Conservation (phyloP, 1,284 basidiomycete species). For the Coniferiporia sulphurascens region DNA sequence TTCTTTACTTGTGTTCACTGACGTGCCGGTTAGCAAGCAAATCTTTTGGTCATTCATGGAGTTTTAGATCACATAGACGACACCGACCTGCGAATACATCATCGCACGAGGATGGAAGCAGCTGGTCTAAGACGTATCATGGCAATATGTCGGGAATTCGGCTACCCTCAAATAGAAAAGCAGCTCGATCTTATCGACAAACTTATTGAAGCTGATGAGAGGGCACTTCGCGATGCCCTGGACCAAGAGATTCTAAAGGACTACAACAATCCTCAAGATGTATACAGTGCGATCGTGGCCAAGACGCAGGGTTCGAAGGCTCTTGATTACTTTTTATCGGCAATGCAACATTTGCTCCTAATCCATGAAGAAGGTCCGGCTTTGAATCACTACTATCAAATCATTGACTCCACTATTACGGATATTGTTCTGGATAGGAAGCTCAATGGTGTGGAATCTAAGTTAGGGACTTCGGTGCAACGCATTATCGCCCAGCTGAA, state of each 20-base stretch:
- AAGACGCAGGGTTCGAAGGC: slow-evolving; percentile 77
- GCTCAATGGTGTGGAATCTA: slow-evolving; percentile 76
- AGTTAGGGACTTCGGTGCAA: slow-evolving; percentile 88
- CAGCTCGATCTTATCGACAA: slow-evolving; percentile 67
- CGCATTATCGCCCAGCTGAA: slow-evolving; percentile 88
- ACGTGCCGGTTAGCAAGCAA: slow-evolving; percentile 45
- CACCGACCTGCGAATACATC: slow-evolving; percentile 78
- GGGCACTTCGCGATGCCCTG: slow-evolving; percentile 70
- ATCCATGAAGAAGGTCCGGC: slow-evolving; percentile 86
- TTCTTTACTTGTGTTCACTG: neutral
- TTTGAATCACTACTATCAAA: slow-evolving; percentile 84
- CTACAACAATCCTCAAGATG: slow-evolving; percentile 79
- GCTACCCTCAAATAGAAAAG: slow-evolving; percentile 58
- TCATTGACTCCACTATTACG: slow-evolving; percentile 90
- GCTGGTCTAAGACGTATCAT: slow-evolving; percentile 79
- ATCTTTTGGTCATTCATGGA: slow-evolving; percentile 66
- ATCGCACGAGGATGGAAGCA: slow-evolving; percentile 85
- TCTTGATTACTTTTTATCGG: slow-evolving; percentile 83
- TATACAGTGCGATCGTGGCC: slow-evolving; percentile 78
- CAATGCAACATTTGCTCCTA: slow-evolving; percentile 89
- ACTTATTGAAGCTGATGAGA: slow-evolving; percentile 76
- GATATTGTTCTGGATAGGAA: slow-evolving; percentile 94
- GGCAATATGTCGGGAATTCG: slow-evolving; percentile 66
- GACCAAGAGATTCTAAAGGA: slow-evolving; percentile 76
- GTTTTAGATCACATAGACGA: slow-evolving; percentile 66